These are phyloP conservation scores for Exutisphaerella laricina DNA, from an alignment of 2,329 filamentous ascomycete species.

Conservation along the genomic window DNA sequence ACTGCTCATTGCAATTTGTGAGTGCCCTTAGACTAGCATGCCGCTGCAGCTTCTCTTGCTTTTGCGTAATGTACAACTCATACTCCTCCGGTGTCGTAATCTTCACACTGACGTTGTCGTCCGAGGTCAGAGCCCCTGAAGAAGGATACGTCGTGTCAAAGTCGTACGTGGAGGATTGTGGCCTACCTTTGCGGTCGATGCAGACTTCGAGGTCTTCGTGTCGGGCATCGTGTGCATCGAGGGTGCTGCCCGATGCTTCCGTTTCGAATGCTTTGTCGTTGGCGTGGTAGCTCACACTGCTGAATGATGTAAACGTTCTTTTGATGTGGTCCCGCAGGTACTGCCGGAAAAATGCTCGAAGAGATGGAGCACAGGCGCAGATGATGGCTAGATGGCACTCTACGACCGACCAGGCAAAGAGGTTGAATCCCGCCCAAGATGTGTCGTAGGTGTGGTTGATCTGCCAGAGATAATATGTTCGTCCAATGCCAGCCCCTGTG, in stretches of 20 bases:
- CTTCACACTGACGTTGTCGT: neutral
- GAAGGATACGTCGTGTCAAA: neutral
- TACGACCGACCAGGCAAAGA: slow-evolving; percentile 27
- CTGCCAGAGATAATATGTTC: slow-evolving; percentile 23
- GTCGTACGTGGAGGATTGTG: neutral
- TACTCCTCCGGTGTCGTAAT: slow-evolving; percentile 20
- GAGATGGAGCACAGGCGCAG: slow-evolving; percentile 28
- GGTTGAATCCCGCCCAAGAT: slow-evolving; percentile 24
- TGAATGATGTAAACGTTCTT: slow-evolving; percentile 10
- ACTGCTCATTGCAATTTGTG: too few species aligned
- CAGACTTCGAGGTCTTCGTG: neutral
- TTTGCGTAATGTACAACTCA: slow-evolving; percentile 14
- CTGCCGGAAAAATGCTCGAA: slow-evolving; percentile 28
- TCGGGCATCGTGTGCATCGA: neutral
- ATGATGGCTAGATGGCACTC: slow-evolving; percentile 31
- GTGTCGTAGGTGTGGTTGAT: slow-evolving; percentile 20
- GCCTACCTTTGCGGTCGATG: neutral
- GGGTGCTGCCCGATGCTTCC: neutral
- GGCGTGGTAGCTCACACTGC: slow-evolving; percentile 14
- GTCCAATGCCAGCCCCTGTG: slow-evolving; percentile 22
- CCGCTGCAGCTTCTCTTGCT: slow-evolving; percentile 5
- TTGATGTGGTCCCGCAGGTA: slow-evolving; percentile 23
- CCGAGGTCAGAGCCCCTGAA: neutral
- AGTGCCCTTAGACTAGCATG: neutral
- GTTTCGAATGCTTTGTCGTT: neutral